phyloP scores from a whole-genome alignment of 768 basidiomycete species.

The Phylloporus arenicola region DNA sequence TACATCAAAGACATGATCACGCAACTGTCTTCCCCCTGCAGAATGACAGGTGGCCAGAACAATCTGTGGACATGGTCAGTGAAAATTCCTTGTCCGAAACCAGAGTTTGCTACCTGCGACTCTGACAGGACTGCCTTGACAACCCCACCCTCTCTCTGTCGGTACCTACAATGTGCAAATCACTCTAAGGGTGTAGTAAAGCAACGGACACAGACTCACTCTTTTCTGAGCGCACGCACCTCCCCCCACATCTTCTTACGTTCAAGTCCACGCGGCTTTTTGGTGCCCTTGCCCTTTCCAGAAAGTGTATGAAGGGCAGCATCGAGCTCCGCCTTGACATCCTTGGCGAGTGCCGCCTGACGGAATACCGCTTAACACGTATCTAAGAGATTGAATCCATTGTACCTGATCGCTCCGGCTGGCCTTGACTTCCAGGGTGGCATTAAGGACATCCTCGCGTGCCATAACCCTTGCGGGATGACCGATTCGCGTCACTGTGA shows the following conservation, averaged over 20 bases:
- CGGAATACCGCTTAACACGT: constrained; percentile 1
- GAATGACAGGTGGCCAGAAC: constrained; percentile 95
- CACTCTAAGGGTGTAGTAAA: neutral
- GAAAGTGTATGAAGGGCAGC: constrained; percentile 58
- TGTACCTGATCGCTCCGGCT: constrained; percentile 63
- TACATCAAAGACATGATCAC: constrained; percentile 78
- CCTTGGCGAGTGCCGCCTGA: constrained; percentile 77
- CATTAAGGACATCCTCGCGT: constrained; percentile 56
- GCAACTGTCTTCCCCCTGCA: constrained; percentile 78
- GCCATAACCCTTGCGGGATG: constrained; percentile 93
- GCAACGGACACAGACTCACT: constrained; percentile 45
- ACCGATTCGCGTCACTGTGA: constrained; percentile 82
- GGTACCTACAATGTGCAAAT: constrained; percentile 51
- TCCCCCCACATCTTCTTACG: constrained; percentile 85
- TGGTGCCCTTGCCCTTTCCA: constrained; percentile 71
- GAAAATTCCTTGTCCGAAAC: neutral
- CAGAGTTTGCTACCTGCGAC: constrained; percentile 50
- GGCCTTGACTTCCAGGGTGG: constrained; percentile 71
- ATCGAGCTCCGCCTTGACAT: constrained; percentile 85
- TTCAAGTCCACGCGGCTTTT: constrained; percentile 63
- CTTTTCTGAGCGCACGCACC: constrained; percentile 81
- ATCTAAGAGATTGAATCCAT: neutral
- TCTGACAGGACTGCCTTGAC: constrained; percentile 74
- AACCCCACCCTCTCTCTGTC: constrained; percentile 81
- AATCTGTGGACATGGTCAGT: constrained; percentile 40